A percentile compares a stretch with the other conserved stretches of the same genome.
These are phyloP conservation scores for Quercus berberidifolia DNA, from an alignment of 306 rosid genomes.

Conservation along the genomic window DNA sequence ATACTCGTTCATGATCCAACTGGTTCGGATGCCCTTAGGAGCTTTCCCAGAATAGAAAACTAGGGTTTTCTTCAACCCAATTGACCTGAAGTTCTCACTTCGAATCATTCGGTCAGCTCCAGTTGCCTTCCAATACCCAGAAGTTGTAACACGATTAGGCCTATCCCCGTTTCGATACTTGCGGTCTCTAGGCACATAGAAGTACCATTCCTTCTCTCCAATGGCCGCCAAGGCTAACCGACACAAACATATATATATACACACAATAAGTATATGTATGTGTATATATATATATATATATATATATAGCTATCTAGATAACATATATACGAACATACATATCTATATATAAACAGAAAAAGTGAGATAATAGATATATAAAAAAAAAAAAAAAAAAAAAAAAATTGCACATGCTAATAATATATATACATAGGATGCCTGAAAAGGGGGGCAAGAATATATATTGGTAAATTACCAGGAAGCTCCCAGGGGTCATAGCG, in stretches of 20 bases:
- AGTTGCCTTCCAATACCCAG: constrained; percentile 98
- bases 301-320: too few species aligned
- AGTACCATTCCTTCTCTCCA: constrained; percentile 98
- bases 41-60: constrained; percentile 98
- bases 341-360: too few species aligned
- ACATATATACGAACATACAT: too few species aligned
- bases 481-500: constrained; percentile 99
- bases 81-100: constrained; percentile 68
- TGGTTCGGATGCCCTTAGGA: constrained; percentile 90
- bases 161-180: constrained; percentile 93
- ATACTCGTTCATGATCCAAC: constrained; percentile 99
- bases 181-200: constrained; percentile 89
- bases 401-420: not conserved
- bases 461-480: constrained; percentile 53
- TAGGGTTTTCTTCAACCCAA: constrained; percentile 99
- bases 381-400: too few species aligned
- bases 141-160: constrained; percentile 86
- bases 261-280: not conserved
- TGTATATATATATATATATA: too few species aligned
- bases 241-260: not conserved
- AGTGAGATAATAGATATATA: not conserved
- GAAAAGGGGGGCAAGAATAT: constrained; percentile 17
- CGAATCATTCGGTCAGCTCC: constrained; percentile 96
- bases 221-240: constrained; percentile 87
- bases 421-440: not conserved